Conservation (phyloP, 257 asterid genomes). For the Orobanche coerulescens region DNA sequence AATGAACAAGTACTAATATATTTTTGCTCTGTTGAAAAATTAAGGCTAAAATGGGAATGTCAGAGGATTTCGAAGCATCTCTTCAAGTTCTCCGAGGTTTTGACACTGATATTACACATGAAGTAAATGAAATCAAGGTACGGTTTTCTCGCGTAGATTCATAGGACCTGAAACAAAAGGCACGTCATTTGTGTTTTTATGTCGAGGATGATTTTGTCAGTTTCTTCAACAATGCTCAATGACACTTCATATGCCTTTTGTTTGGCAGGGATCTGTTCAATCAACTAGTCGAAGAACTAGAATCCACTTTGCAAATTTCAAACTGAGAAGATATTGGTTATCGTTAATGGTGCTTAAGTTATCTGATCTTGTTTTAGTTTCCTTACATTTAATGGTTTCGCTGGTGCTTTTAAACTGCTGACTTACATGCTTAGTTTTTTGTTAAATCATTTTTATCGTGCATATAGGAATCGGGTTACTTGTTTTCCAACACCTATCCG, state of each 20-base stretch:
- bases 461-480: slow-evolving; percentile 89
- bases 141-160: too few species aligned
- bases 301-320: slow-evolving; percentile 72
- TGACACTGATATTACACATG: slow-evolving; percentile 77
- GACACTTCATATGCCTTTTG: slow-evolving; percentile 11
- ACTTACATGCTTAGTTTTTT: background rate
- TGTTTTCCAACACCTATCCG: slow-evolving; percentile 67
- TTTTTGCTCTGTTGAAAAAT: slow-evolving; percentile 19
- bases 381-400: background rate
- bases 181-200: too few species aligned
- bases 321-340: slow-evolving; percentile 86
- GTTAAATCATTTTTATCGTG: slow-evolving; percentile 5
- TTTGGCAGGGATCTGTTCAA: slow-evolving; percentile 63
- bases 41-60: slow-evolving; percentile 95
- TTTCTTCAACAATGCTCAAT: slow-evolving; percentile 2
- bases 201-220: too few species aligned
- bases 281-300: slow-evolving; percentile 66
- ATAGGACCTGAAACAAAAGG: too few species aligned
- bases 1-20: slow-evolving; percentile 19
- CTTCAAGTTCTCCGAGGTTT: slow-evolving; percentile 92
- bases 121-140: slow-evolving; percentile 86
- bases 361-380: slow-evolving; percentile 14
- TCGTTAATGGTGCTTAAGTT: slow-evolving; percentile 69
- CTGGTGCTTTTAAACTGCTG: background rate
- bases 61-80: slow-evolving; percentile 86